A percentile compares a stretch with the other conserved stretches of the same genome.
Conservation (phyloP, 2,329 filamentous ascomycete genomes). For the Botrytis porri region DNA sequence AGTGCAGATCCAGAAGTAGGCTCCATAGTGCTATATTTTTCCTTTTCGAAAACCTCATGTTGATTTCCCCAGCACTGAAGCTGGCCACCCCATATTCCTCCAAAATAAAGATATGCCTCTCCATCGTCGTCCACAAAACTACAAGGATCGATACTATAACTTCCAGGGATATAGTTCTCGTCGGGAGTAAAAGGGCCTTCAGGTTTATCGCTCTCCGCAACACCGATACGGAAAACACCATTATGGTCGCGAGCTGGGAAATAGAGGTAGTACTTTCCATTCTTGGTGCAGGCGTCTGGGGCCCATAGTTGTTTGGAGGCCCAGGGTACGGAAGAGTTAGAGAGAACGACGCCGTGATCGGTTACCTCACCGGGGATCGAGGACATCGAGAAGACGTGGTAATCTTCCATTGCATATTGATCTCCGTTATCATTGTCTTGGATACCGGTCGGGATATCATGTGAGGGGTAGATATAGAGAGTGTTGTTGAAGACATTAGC, state of each 20-base stretch:
- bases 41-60: slow-evolving; percentile 50
- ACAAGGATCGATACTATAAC: slow-evolving; percentile 75
- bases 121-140: slow-evolving; percentile 72
- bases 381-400: slow-evolving; percentile 68
- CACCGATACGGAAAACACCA: slow-evolving; percentile 71
- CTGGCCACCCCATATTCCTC: slow-evolving; percentile 78
- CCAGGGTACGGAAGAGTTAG: slow-evolving; percentile 67
- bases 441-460: slow-evolving; percentile 74
- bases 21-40: slow-evolving; percentile 56
- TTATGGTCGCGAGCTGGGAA: slow-evolving; percentile 72
- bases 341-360: slow-evolving; percentile 70
- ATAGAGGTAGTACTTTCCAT: slow-evolving; percentile 72
- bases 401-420: slow-evolving; percentile 82
- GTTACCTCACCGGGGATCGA: slow-evolving; percentile 52
- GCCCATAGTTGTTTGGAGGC: slow-evolving; percentile 78
- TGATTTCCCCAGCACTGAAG: slow-evolving; percentile 65
- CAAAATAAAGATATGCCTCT: slow-evolving; percentile 69
- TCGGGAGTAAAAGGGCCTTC: slow-evolving; percentile 69
- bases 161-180: slow-evolving; percentile 61
- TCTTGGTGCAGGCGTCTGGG: slow-evolving; percentile 67
- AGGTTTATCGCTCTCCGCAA: slow-evolving; percentile 61
- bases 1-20: slow-evolving; percentile 59
- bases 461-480: slow-evolving; percentile 77
- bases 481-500: slow-evolving; percentile 75
- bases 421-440: slow-evolving; percentile 79